phyloP scores from a whole-genome alignment of 2,329 filamentous ascomycete genomes.

The Claviceps sorghi region DNA sequence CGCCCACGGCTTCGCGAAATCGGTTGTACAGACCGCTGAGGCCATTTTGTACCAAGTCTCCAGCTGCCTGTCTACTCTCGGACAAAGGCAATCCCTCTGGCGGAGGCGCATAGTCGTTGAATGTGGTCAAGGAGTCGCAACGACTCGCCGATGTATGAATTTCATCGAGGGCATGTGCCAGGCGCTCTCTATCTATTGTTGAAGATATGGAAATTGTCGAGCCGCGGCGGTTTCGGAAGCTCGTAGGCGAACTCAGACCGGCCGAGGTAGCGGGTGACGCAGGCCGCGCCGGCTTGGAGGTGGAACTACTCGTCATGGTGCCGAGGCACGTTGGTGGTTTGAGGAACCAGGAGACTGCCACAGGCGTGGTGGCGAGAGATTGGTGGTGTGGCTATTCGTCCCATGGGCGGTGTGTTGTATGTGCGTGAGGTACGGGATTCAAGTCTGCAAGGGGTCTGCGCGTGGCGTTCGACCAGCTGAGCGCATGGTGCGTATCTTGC shows the following conservation, averaged over 20 bases:
- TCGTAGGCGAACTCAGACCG: conserved; percentile 15
- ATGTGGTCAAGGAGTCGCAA: conserved; percentile 73
- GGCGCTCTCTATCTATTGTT: conserved; percentile 50
- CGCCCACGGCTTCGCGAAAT: conserved; percentile 69
- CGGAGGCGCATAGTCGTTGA: conserved; percentile 77
- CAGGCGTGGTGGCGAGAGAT: conserved; percentile 3
- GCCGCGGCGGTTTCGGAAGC: conserved; percentile 22
- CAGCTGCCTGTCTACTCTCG: conserved; percentile 56
- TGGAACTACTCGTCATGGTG: conserved; percentile 17
- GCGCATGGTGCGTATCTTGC: conserved; percentile 5
- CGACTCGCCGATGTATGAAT: conserved; percentile 84
- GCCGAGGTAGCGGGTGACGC: conserved; percentile 14
- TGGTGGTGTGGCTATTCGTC: background rate
- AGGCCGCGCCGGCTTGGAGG: conserved; percentile 16
- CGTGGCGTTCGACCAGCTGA: background rate
- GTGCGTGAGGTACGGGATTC: background rate
- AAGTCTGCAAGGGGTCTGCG: conserved; percentile 4
- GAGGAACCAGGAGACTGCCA: conserved; percentile 1
- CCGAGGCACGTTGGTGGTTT: background rate
- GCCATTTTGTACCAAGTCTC: conserved; percentile 69
- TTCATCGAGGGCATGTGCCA: conserved; percentile 65
- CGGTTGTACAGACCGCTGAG: conserved; percentile 81
- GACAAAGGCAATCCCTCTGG: conserved; percentile 40
- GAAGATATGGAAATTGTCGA: conserved; percentile 28
- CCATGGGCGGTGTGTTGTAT: conserved; percentile 1